Evolutionary conservation across 768 basidiomycete species (phyloP).

Genomic region (Dendrothele bispora): DNA sequence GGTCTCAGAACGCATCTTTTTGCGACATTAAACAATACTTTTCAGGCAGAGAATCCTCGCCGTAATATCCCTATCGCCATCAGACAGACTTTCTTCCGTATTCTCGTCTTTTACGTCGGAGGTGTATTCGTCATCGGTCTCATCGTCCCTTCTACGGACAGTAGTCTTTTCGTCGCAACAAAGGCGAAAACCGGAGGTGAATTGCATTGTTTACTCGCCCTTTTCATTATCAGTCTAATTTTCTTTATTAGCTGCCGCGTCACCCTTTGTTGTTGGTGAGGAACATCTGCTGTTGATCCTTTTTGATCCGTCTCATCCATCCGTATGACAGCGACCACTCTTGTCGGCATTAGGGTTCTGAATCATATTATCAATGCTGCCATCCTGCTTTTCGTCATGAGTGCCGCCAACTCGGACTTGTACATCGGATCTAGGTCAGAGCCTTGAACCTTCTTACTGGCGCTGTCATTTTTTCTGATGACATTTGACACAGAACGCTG

Average conservation of each 20-base stretch:
- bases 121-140: conserved; percentile 73
- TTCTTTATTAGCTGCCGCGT: conserved; percentile 46
- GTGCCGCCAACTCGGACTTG: conserved; percentile 60
- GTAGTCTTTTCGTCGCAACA: conserved; percentile 45
- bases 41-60: conserved; percentile 66
- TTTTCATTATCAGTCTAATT: background rate
- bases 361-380: conserved; percentile 66
- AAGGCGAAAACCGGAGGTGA: conserved; percentile 39
- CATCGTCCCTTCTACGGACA: conserved; percentile 61
- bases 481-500: no score
- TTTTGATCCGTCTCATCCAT: background rate
- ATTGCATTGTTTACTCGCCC: background rate
- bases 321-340: conserved; percentile 26
- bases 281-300: background rate
- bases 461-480: no score
- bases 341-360: conserved; percentile 57
- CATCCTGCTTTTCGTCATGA: conserved; percentile 65
- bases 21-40: background rate
- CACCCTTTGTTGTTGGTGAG: conserved; percentile 60
- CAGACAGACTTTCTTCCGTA: conserved; percentile 60
- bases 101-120: conserved; percentile 64
- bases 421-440: conserved; percentile 53
- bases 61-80: conserved; percentile 76
- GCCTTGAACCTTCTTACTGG: no score
- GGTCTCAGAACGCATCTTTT: conserved; percentile 10